Conservation (phyloP, 805 yeast genomes). For the Monosporozyma yasuniensis region DNA sequence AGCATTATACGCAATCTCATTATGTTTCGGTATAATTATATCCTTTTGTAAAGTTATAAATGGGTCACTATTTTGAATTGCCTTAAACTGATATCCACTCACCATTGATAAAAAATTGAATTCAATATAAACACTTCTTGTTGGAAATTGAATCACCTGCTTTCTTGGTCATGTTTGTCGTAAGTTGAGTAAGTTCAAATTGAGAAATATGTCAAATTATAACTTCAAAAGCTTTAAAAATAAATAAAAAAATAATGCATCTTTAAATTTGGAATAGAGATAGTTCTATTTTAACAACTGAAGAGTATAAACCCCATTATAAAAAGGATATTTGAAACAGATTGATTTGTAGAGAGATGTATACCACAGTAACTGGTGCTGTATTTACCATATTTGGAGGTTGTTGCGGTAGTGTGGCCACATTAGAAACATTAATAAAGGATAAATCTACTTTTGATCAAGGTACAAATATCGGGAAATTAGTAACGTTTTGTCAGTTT, state of each 20-base stretch:
- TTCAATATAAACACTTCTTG: no score
- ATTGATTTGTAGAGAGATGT: no score
- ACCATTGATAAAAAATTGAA: not conserved
- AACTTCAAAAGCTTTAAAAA: no score
- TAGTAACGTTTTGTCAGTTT: slow-evolving; percentile 54
- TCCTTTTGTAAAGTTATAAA: not conserved
- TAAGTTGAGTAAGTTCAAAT: no score
- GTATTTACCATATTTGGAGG: slow-evolving; percentile 43
- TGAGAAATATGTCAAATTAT: not conserved
- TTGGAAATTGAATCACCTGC: no score
- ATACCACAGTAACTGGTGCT: not conserved
- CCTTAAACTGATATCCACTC: not conserved
- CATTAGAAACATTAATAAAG: slow-evolving; percentile 46
- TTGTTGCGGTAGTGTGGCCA: slow-evolving; percentile 61
- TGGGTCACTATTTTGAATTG: not conserved
- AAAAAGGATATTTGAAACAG: no score
- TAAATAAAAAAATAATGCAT: no score
- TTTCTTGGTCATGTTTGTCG: no score
- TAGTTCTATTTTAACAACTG: no score
- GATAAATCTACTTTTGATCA: not conserved
- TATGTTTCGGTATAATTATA: slow-evolving; percentile 5
- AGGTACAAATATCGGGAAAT: slow-evolving; percentile 35
- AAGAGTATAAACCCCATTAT: no score
- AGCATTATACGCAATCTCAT: slow-evolving; percentile 11
- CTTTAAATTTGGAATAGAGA: not conserved